These are phyloP conservation scores for Curvularia hawaiiensis DNA, from an alignment of 2,329 filamentous ascomycete genomes.

Conservation along the genomic window DNA sequence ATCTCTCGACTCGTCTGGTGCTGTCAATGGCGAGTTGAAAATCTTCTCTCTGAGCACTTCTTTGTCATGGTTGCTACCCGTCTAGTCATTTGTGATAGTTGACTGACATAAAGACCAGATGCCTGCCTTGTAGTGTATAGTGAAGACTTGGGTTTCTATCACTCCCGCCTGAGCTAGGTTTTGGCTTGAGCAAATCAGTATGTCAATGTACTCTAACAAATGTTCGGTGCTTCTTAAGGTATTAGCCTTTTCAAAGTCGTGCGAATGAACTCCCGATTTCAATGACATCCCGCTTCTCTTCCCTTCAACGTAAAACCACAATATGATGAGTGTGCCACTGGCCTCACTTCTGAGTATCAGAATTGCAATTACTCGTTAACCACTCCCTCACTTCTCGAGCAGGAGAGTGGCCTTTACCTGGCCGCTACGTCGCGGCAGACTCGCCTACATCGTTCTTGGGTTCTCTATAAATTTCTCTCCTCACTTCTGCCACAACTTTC, in stretches of 20 bases:
- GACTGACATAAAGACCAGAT: conserved; percentile 5
- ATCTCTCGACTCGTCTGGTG: conserved; percentile 27
- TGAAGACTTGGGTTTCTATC: no score
- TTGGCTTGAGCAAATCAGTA: neutral
- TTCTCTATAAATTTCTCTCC: no score
- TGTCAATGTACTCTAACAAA: neutral
- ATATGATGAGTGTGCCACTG: neutral
- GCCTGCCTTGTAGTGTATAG: no score
- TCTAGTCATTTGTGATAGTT: neutral
- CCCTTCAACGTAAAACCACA: neutral
- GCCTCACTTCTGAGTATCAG: no score
- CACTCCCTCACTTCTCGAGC: neutral
- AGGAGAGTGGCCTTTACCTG: neutral
- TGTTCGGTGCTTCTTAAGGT: neutral
- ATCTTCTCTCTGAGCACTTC: conserved; percentile 47
- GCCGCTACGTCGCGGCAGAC: neutral
- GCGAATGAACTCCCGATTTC: neutral
- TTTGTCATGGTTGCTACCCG: neutral
- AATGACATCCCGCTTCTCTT: neutral
- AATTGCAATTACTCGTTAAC: neutral
- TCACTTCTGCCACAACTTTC: no score
- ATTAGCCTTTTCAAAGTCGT: neutral
- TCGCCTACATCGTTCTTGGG: no score
- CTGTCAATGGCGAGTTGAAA: conserved; percentile 39
- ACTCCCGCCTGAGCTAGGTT: neutral